Evolutionary conservation across 2,329 filamentous ascomycete genomes (phyloP), one percentile per base, ranked within the genome.

Genomic region (Colletotrichum destructivum): DNA sequence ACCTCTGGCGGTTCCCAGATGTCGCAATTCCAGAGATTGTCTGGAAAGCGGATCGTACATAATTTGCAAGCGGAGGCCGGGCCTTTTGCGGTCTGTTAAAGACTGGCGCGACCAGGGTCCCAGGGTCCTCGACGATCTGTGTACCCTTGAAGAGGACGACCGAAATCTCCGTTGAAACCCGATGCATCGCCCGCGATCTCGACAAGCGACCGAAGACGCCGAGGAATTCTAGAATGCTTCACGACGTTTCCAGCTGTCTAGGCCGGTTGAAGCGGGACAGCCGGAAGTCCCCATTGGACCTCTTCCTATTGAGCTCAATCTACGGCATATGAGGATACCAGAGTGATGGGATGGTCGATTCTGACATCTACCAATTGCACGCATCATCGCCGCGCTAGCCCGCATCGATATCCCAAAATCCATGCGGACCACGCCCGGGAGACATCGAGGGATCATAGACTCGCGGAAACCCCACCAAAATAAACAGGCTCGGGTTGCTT

Each of bases 401-500:
- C 61, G 67, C 67, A 72, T 72, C 67, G 61, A 72, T 72, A 13
- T 70, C 16, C 35, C 49, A 62, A 42, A 66, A 44, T 31, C 59
- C 65, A 65, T 71, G 61, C 60, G 66, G 12, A 51, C 35, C 35
- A 38, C 35, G 9, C 9, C 35, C 9, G 35, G 40, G 44, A 65
- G 46, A 72, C 42, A 72, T 72, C 66, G 67, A 72, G 52, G 61
- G 70, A 72, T 72, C 70, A 72, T 72, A 72, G 70, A 72, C 66
- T 71, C 42, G 16, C 66, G 61, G 55, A 66, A 66, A 71, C 70
- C 70, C 70, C 70, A 71, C 70, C 57, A 40, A 38, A 23, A 21
- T 40, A n/a, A 26, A 44, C 66, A 71, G 61, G 66, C 66, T 65
- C 60, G 26, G 66, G 55, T 23, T 69, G 65, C 70, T 71, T 71